Conservation (phyloP, 768 basidiomycete species). For the Tephrocybe sp. region DNA sequence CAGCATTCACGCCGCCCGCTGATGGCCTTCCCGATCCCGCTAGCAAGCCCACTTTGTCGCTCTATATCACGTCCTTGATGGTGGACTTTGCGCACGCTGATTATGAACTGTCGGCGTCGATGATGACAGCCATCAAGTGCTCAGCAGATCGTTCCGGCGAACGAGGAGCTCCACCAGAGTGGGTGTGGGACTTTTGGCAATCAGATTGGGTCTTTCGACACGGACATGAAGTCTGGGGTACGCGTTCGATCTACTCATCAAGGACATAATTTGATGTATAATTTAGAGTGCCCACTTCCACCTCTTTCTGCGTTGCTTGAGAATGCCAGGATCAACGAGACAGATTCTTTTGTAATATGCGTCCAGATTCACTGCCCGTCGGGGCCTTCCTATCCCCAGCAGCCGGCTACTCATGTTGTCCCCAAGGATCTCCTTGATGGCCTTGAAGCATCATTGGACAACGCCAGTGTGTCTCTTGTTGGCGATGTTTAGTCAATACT, state of each 20-base stretch:
- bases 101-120: slow-evolving; percentile 59
- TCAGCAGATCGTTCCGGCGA: slow-evolving; percentile 58
- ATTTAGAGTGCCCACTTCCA: slow-evolving; percentile 61
- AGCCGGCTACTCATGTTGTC: slow-evolving; percentile 62
- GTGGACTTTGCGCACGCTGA: slow-evolving; percentile 59
- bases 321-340: slow-evolving; percentile 53
- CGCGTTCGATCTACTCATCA: slow-evolving; percentile 16
- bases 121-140: slow-evolving; percentile 72
- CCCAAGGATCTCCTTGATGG: slow-evolving; percentile 67
- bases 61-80: slow-evolving; percentile 66
- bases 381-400: slow-evolving; percentile 60
- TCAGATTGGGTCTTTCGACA: slow-evolving; percentile 68
- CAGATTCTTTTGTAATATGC: slow-evolving; percentile 70
- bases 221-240: slow-evolving; percentile 75
- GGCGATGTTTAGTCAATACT: too few relatives aligned
- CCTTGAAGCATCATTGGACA: slow-evolving; percentile 69
- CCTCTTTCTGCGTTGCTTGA: slow-evolving; percentile 57
- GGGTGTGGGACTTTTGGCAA: slow-evolving; percentile 75
- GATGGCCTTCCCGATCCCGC: slow-evolving; percentile 21
- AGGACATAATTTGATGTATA: background rate
- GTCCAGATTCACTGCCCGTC: slow-evolving; percentile 68
- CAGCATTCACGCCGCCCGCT: slow-evolving; percentile 23
- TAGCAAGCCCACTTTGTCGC: slow-evolving; percentile 44
- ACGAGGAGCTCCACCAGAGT: slow-evolving; percentile 62
- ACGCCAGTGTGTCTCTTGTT: slow-evolving; percentile 52